These are phyloP conservation scores for Warburgia ugandensis DNA, from an alignment of 164 flowering plant species.

Conservation along the genomic window DNA sequence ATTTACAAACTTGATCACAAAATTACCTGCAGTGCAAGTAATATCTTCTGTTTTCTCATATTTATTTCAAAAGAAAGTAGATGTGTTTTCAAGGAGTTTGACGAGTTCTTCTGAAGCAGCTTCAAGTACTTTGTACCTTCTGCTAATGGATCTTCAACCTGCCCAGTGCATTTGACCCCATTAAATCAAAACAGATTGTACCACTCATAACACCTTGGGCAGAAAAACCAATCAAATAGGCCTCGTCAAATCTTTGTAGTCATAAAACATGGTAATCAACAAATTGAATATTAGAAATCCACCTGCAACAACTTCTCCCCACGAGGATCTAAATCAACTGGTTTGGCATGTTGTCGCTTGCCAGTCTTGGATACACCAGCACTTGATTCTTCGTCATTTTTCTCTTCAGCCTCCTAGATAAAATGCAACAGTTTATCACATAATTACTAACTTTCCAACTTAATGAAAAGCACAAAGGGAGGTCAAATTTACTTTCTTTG, in stretches of 20 bases:
- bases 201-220: no score
- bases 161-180: slow-evolving; percentile 7
- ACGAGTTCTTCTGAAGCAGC: slow-evolving; percentile 77
- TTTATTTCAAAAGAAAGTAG: slow-evolving; percentile 90
- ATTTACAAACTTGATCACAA: no score
- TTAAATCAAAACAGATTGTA: no score
- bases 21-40: slow-evolving; percentile 83
- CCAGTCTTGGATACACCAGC: slow-evolving; percentile 63
- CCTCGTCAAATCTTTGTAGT: no score
- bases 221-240: no score
- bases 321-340: slow-evolving; percentile 87
- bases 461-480: not conserved
- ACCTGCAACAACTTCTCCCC: slow-evolving; percentile 95
- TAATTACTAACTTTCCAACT: not conserved
- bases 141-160: slow-evolving; percentile 87
- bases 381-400: slow-evolving; percentile 67
- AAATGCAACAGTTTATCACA: not conserved
- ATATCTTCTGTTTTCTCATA: slow-evolving; percentile 79
- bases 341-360: slow-evolving; percentile 54
- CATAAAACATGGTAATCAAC: no score
- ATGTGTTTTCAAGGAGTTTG: slow-evolving; percentile 81
- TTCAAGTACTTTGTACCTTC: slow-evolving; percentile 95
- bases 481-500: slow-evolving; percentile 62
- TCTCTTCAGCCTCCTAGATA: slow-evolving; percentile 83
- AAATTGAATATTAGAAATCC: slow-evolving; percentile 7